phyloP scores from a whole-genome alignment of 2,329 filamentous ascomycete genomes.

The Nemania diffusa region DNA sequence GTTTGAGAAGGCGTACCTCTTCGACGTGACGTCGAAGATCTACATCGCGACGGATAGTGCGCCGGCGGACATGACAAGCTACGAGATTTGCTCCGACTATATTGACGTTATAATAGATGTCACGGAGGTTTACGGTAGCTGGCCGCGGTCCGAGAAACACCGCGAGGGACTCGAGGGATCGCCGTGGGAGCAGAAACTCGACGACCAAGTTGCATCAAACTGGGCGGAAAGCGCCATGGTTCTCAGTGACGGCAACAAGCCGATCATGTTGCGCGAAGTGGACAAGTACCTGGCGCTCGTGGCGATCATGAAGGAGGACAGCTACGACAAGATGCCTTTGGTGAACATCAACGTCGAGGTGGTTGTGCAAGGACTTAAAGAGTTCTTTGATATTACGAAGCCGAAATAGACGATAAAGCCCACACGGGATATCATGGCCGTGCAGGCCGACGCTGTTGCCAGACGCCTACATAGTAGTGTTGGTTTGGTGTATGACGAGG shows the following conservation, averaged over 20 bases:
- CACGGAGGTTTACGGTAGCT: conserved; percentile 90
- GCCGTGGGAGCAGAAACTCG: conserved; percentile 69
- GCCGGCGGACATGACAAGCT: conserved; percentile 92
- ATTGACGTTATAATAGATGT: conserved; percentile 99
- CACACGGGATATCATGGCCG: background rate
- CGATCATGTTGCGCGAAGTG: conserved; percentile 75
- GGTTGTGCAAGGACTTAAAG: conserved; percentile 79
- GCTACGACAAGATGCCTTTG: conserved; percentile 83
- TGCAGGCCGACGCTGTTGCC: background rate
- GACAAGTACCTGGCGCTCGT: conserved; percentile 82
- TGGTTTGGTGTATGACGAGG: background rate
- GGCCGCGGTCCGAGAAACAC: conserved; percentile 67
- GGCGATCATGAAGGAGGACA: conserved; percentile 87
- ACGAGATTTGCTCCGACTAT: conserved; percentile 98
- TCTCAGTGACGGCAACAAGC: conserved; percentile 70
- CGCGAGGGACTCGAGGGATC: conserved; percentile 67
- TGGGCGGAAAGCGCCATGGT: conserved; percentile 76
- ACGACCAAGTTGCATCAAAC: conserved; percentile 73
- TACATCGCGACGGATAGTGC: conserved; percentile 97
- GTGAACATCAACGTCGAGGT: conserved; percentile 90
- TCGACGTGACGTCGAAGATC: conserved; percentile 97
- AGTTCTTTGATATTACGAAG: conserved; percentile 81
- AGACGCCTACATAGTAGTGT: background rate
- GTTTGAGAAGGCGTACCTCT: conserved; percentile 98
- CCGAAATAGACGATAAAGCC: conserved; percentile 50